These are phyloP conservation scores for Sporothrix curviconia DNA, from an alignment of 2,329 filamentous ascomycete species.

Conservation along the genomic window DNA sequence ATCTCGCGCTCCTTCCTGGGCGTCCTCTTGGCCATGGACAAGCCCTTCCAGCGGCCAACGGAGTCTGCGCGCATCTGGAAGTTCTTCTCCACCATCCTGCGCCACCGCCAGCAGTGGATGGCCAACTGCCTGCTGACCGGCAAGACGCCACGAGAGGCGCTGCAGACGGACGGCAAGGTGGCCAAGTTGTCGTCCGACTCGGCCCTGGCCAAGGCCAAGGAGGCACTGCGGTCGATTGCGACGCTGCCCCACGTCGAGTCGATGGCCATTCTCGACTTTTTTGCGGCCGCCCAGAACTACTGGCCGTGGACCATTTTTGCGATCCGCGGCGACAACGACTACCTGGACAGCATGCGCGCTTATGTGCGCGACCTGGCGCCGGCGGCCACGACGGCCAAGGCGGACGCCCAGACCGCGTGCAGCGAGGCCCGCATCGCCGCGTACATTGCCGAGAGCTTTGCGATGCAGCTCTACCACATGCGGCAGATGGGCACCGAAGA, in stretches of 20 bases:
- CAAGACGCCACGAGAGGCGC: conserved; percentile 69
- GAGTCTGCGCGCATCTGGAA: conserved; percentile 71
- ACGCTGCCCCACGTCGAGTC: conserved; percentile 59
- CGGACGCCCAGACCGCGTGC: conserved; percentile 51
- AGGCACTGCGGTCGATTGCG: conserved; percentile 60
- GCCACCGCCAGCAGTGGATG: conserved; percentile 92
- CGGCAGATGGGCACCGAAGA: conserved; percentile 66
- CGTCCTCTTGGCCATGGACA: conserved; percentile 68
- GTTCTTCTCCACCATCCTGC: conserved; percentile 78
- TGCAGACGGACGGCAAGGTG: conserved; percentile 49
- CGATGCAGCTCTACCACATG: conserved; percentile 82
- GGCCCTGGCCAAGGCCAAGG: conserved; percentile 67
- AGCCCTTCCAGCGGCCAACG: conserved; percentile 59
- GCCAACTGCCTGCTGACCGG: conserved; percentile 88
- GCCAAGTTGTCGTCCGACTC: conserved; percentile 49
- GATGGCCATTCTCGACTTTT: conserved; percentile 75
- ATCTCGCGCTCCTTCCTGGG: conserved; percentile 79
- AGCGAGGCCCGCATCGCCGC: conserved; percentile 67
- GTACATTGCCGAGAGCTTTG: conserved; percentile 77
- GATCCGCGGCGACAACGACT: conserved; percentile 64
- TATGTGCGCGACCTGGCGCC: conserved; percentile 58
- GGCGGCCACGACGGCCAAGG: conserved; percentile 44
- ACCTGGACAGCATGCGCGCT: conserved; percentile 64
- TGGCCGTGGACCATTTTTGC: conserved; percentile 92
- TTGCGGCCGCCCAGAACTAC: conserved; percentile 81